Base-by-base conservation (phyloP, 176 grass and related monocot species). In the Cenchrus fungigraminus region DNA sequence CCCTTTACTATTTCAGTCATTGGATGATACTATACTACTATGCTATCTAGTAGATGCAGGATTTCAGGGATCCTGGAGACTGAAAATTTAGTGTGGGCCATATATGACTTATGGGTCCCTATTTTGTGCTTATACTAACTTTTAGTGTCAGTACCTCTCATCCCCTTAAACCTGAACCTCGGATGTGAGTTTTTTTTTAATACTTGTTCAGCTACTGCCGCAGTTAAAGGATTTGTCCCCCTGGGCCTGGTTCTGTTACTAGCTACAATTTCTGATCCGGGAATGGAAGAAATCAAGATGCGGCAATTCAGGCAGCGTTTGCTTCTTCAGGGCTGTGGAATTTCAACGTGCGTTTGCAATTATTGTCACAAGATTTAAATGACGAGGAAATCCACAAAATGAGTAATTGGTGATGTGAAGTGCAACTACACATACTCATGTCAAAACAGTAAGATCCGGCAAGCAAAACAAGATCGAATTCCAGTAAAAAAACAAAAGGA, bases 11-110 rank as follows among this genome's bases (percentile, higher is more conserved):
- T 62, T 68, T 71, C 84, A 69, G 54, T 63, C 44, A 42, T 60
- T 64, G 44, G 61, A 73, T 46, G 20, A 74, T 83, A 74, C 9
- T 74, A 55, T 37, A 66, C 58, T 37, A 55, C 14, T 32, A 32
- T 56, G 66, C 49, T 59, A 74, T 79, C 66, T 73, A 73, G 19
- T 52, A 70, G 49, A 78, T 63, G 49, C 84, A 74, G 58, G 61
- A 83, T 86, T 90, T 67, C 58, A 4, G 66, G 84, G 84, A 82
- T 86, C 72, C 47, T 56, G 46, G 73, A 9, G 80, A 88, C 72
- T 77, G 19, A 49, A 87, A 71, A 9, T 44, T 51, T 10, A n/a
- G 43, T 42, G 86, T 44, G 29, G 69, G n/a, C 19, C 71, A 71
- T 42, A 11, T 43, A 46, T 82, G 53, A 58, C 65, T 7, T 50